Conservation (phyloP, 2,329 filamentous ascomycete genomes). For the Ceratocystis cacaofunesta region DNA sequence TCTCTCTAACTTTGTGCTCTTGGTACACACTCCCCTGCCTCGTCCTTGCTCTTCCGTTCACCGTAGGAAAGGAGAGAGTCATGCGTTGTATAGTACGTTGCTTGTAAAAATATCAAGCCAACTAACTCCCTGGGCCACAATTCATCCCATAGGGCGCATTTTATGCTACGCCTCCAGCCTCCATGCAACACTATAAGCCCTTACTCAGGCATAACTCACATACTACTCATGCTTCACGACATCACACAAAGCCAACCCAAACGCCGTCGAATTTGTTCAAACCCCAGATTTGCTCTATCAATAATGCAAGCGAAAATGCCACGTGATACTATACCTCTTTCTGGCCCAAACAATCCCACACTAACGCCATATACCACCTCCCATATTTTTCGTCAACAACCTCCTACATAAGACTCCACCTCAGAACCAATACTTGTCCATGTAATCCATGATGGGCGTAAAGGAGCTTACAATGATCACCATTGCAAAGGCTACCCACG, state of each 20-base stretch:
- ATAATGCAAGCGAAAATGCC: not conserved
- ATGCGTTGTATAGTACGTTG: not conserved
- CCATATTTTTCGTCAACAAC: not conserved
- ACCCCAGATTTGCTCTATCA: not conserved
- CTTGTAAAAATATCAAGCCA: not conserved
- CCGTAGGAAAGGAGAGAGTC: not conserved
- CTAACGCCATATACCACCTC: not conserved
- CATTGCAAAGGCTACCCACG: constrained; percentile 15
- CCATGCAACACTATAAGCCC: not conserved
- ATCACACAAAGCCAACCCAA: no score
- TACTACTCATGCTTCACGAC: not conserved
- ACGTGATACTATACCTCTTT: not conserved
- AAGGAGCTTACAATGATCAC: constrained; percentile 12
- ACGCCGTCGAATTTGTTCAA: not conserved
- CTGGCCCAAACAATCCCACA: not conserved
- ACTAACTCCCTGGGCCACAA: not conserved
- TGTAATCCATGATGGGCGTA: constrained; percentile 15
- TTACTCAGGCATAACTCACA: not conserved
- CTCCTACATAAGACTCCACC: not conserved
- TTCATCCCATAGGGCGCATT: no score
- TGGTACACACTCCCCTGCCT: not conserved
- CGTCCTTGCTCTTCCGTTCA: not conserved
- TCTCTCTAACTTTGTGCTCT: not conserved
- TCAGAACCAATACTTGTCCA: constrained; percentile 17
- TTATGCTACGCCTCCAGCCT: not conserved